Evolutionary conservation across 1,284 basidiomycete genomes (phyloP).

Genomic region (Schizophyllum amplum): DNA sequence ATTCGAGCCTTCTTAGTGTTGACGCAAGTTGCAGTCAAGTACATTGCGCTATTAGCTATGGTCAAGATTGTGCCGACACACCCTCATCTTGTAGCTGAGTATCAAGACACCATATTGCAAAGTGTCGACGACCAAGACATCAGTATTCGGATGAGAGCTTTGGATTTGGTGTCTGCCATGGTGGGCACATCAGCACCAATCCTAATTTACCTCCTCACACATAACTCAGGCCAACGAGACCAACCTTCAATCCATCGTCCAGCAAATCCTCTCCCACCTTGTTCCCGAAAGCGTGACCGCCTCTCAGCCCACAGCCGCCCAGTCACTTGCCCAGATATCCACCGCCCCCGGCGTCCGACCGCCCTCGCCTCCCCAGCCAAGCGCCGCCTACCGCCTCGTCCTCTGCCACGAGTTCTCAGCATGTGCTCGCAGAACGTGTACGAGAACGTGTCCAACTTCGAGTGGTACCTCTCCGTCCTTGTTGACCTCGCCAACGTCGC

Average conservation of each 20-base stretch:
- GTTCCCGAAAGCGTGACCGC: constrained; percentile 47
- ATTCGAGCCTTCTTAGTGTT: neutral
- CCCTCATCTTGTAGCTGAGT: constrained; percentile 84
- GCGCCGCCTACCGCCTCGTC: constrained; percentile 73
- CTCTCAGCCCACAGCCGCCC: constrained; percentile 48
- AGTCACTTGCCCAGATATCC: constrained; percentile 46
- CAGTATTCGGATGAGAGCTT: constrained; percentile 90
- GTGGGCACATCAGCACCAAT: constrained; percentile 35
- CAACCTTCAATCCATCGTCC: constrained; percentile 85
- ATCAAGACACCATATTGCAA: constrained; percentile 87
- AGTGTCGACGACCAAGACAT: constrained; percentile 93
- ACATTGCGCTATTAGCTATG: constrained; percentile 92
- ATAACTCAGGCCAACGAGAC: constrained; percentile 59
- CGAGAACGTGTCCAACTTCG: constrained; percentile 84
- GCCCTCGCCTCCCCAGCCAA: constrained; percentile 44
- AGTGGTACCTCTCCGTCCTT: constrained; percentile 94
- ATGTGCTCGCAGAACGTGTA: constrained; percentile 83
- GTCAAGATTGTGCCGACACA: constrained; percentile 94
- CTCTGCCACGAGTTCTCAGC: constrained; percentile 76
- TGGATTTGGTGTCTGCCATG: constrained; percentile 92
- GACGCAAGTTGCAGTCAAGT: constrained; percentile 63
- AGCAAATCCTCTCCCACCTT: constrained; percentile 82
- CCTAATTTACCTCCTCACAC: constrained; percentile 5
- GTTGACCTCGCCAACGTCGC: constrained; percentile 85
- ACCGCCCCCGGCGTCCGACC: constrained; percentile 31